These are phyloP conservation scores for Rhinocladiella similis DNA, from an alignment of 2,329 filamentous ascomycete species.

Conservation along the genomic window DNA sequence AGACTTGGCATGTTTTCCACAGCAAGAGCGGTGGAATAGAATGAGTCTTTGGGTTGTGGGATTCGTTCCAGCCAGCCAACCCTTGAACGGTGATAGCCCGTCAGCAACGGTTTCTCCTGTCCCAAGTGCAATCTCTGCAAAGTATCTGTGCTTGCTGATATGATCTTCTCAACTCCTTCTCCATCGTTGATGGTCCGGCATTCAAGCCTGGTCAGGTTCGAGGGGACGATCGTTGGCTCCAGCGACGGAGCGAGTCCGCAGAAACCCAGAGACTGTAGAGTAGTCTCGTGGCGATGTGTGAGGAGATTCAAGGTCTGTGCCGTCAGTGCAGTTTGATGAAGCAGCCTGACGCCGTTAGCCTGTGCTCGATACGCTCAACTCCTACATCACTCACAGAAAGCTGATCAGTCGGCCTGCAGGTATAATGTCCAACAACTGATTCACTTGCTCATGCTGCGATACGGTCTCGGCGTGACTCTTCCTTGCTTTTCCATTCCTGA, in stretches of 20 bases:
- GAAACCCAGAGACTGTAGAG: slow-evolving; percentile 22
- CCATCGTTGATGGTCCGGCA: slow-evolving; percentile 26
- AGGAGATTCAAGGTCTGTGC: slow-evolving; percentile 12
- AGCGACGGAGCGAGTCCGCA: slow-evolving; percentile 18
- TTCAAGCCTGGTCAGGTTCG: slow-evolving; percentile 24
- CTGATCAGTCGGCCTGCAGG: slow-evolving; percentile 16
- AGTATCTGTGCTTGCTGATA: slow-evolving; percentile 22
- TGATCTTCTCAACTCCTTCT: slow-evolving; percentile 21
- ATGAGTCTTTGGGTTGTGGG: slow-evolving; percentile 19
- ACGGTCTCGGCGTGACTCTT: slow-evolving; percentile 12
- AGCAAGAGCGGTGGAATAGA: slow-evolving; percentile 15
- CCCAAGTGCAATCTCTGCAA: slow-evolving; percentile 26
- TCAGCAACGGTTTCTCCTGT: slow-evolving; percentile 27
- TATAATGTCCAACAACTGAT: slow-evolving; percentile 20
- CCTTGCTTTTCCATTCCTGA: slow-evolving; percentile 20
- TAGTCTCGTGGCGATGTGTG: slow-evolving; percentile 14
- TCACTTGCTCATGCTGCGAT: slow-evolving; percentile 11
- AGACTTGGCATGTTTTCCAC: slow-evolving; percentile 23
- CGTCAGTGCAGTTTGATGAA: slow-evolving; percentile 18
- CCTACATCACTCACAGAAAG: slow-evolving; percentile 18
- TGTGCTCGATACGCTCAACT: background rate
- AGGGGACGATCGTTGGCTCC: slow-evolving; percentile 9
- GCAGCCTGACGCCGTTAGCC: slow-evolving; percentile 13
- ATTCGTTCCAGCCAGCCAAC: slow-evolving; percentile 16
- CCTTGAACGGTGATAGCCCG: slow-evolving; percentile 20